Conservation (phyloP, 805 yeast genomes). For the Metschnikowia lachancei region DNA sequence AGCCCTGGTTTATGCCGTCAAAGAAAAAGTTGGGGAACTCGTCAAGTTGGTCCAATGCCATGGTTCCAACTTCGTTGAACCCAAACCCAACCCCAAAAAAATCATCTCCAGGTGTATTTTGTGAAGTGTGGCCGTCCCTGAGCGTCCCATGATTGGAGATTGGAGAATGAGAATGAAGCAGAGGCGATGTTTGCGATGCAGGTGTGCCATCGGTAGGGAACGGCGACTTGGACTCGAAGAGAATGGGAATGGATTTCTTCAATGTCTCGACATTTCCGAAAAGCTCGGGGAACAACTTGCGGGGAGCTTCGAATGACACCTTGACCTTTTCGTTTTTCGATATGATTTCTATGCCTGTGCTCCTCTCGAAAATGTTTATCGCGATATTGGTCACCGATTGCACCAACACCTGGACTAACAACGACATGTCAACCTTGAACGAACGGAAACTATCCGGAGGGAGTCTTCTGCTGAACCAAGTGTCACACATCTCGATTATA, state of each 20-base stretch:
- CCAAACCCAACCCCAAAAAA: no score
- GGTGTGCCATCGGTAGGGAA: slow-evolving; percentile 6
- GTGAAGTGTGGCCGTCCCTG: no score
- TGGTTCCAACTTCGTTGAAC: not conserved
- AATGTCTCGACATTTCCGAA: slow-evolving; percentile 6
- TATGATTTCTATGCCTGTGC: slow-evolving; percentile 17
- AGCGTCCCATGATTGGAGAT: no score
- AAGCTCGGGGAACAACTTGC: slow-evolving; percentile 20
- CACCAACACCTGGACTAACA: slow-evolving; percentile 20
- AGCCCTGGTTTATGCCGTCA: slow-evolving; percentile 1
- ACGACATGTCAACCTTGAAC: slow-evolving; percentile 8
- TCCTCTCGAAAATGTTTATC: slow-evolving; percentile 22
- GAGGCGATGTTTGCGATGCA: slow-evolving; percentile 1
- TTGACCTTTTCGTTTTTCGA: slow-evolving; percentile 17
- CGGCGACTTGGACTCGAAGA: slow-evolving; percentile 12
- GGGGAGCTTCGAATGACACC: slow-evolving; percentile 16
- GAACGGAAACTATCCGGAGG: slow-evolving; percentile 2
- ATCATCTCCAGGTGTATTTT: no score
- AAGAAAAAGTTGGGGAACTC: slow-evolving; percentile 10
- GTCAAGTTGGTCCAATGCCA: slow-evolving; percentile 6
- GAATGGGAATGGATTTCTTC: not conserved
- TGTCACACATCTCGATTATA: slow-evolving; percentile 21
- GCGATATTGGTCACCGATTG: slow-evolving; percentile 24
- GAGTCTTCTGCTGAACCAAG: slow-evolving; percentile 13
- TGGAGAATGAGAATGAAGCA: not conserved